Evolutionary conservation across 177 flowering plant species (phyloP), one percentile per base, ranked within the genome.

Genomic region (Tripterygium wilfordii): DNA sequence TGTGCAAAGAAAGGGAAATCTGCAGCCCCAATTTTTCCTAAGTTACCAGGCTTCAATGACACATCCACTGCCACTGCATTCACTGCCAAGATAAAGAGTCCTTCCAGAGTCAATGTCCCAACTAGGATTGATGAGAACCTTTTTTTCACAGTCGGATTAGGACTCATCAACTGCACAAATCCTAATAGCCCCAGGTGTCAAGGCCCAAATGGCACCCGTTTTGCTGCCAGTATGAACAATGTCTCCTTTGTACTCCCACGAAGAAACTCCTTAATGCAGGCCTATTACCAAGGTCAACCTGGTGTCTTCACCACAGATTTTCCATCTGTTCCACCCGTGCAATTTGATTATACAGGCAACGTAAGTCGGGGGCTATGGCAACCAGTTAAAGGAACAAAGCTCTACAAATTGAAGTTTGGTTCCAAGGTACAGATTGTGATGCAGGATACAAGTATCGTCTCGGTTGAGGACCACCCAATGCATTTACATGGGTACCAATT

Each of bases 161-260:
- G 92, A 8, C 69, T 80, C 4, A 54, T 65, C 54, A 76, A 76
- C 42, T 82, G 95, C 64, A 52, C 72, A 3, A 36, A 49, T 13
- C 76, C 76, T 0, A 65, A 65, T 19, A 59, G 80, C 19, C 74
- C 71, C 9, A 61, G 68, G 2, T 89, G 95, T 25, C 85, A 78
- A 52, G 95, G 89, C 8, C 92, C 95, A 0, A 81, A 83, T 19
- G 84, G 81, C 19, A 75, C 78, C 4, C 76, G 95, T 0, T 83
- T 82, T 23, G 55, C 84, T 4, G 82, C 88, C n/a, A 88, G 96
- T 64, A 82, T 88, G 68, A 88, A 85, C 76, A 88, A 88, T 26
- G 65, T 69, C 21, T 85, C 95, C 1, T 82, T 89, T 33, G 75
- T 68, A 10, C 54, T 73, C 3, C 97, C 97, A 20, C 63, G 63